Evolutionary conservation across 2,329 filamentous ascomycete genomes (phyloP), one percentile per base, ranked within the genome.

Genomic region (Aspergillus latus): DNA sequence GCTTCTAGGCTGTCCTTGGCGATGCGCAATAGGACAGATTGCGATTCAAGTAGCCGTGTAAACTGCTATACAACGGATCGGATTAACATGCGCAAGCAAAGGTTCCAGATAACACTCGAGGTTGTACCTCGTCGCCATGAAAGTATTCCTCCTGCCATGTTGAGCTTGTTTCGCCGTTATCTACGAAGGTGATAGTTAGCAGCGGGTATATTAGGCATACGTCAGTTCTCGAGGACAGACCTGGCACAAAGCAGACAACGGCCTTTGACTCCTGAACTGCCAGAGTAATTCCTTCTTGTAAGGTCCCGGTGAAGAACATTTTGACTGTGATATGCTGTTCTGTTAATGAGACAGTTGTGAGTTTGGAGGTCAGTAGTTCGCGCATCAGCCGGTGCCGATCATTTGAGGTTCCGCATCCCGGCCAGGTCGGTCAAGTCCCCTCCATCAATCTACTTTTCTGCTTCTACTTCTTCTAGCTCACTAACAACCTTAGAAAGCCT

Each of bases 211-310:
- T 48, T 36, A 36, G 15, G n/a, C 13, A 13, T 26, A 7, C 6
- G 16, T n/a, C n/a, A 36, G 21, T 26, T 48, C 13, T n/a, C 8
- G n/a, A 6, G 26, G 30, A 60, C 78, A 62, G 73, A 91, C 90
- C 88, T 68, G 86, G 84, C 32, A 96, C 87, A 73, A 97, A 95
- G 75, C 91, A 96, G 30, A 90, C 83, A 0, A 97, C 89, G 15
- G 88, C 81, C 73, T 93, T 95, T 57, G 84, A 79, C 71, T 92
- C 80, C 58, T 84, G 82, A 5, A 97, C 81, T 10, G 92, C 91
- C 16, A 84, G 79, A 32, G 83, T 81, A 64, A 97, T 95, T 57
- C 90, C 92, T 66, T 88, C 87, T 66, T 95, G 89, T 16, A 97
- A 76, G 59, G 85, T 86, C 15, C 92, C 92, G 58, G 86, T 68